Percentiles rank a stretch among this genome's conserved stretches.
These are phyloP conservation scores for Penicillium sp. DNA, from an alignment of 2,329 filamentous ascomycete species.

Conservation along the genomic window DNA sequence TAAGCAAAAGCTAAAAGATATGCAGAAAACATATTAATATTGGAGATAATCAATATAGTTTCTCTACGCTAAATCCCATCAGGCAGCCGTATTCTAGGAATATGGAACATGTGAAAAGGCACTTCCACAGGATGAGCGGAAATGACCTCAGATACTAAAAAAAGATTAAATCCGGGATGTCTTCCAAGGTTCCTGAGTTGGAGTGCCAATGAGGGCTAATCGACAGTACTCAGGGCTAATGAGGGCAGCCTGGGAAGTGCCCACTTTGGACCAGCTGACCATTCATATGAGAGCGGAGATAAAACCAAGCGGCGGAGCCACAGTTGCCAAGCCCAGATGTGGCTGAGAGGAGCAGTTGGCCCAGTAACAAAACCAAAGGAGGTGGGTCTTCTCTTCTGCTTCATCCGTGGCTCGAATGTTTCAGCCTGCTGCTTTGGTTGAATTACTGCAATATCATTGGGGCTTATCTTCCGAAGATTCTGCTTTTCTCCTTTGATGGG, in stretches of 20 bases:
- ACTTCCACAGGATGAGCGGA: background rate
- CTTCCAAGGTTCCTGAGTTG: no score
- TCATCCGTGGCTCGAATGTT: conserved; percentile 9
- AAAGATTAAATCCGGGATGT: background rate
- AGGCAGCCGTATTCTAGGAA: conserved; percentile 1
- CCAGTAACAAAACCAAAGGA: conserved; percentile 7
- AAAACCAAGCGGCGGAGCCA: background rate
- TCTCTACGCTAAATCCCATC: background rate
- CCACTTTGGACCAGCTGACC: background rate
- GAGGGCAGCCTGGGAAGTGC: background rate
- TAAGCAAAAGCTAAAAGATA: background rate
- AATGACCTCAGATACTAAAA: conserved; percentile 6
- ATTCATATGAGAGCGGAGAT: no score
- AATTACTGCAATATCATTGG: conserved; percentile 5
- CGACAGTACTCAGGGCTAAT: background rate
- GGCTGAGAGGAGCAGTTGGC: conserved; percentile 9
- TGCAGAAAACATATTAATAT: background rate
- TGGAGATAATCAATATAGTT: background rate
- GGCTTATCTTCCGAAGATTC: background rate
- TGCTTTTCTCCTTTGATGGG: background rate
- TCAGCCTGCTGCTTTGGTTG: background rate
- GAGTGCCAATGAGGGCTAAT: background rate
- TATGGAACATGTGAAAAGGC: background rate
- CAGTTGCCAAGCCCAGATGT: conserved; percentile 3
- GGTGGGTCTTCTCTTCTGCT: background rate